Conservation (phyloP, 768 basidiomycete species). For the Holtermanniella nyarrowii region DNA sequence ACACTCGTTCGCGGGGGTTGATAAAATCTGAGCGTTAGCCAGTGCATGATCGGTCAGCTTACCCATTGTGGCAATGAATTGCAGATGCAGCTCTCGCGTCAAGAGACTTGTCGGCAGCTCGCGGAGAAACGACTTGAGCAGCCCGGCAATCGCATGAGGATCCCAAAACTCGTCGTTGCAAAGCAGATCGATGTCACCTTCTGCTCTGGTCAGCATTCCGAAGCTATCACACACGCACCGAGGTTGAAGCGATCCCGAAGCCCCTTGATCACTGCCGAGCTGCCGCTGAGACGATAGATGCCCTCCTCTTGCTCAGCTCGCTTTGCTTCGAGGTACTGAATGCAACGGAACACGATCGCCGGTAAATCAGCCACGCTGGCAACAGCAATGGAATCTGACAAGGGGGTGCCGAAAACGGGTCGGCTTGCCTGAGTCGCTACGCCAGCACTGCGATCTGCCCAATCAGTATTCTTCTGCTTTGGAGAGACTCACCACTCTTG, state of each 20-base stretch:
- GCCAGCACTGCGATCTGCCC: not conserved
- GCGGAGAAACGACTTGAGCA: conserved; percentile 85
- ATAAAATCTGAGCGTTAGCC: conserved; percentile 57
- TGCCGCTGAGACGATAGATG: conserved; percentile 89
- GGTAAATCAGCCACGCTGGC: conserved; percentile 83
- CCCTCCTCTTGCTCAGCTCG: conserved; percentile 94
- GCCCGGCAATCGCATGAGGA: conserved; percentile 90
- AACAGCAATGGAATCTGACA: conserved; percentile 79
- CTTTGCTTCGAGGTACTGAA: conserved; percentile 88
- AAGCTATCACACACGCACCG: conserved; percentile 51
- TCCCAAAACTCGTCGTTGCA: conserved; percentile 89
- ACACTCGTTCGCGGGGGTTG: conserved; percentile 75
- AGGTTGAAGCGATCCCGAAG: conserved; percentile 86
- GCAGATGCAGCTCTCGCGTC: conserved; percentile 80
- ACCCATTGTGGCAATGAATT: conserved; percentile 90
- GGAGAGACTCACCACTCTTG: conserved; percentile 41
- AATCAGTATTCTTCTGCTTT: conserved; percentile 17
- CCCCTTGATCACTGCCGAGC: conserved; percentile 86
- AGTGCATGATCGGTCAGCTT: not conserved
- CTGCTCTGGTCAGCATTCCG: conserved; percentile 43
- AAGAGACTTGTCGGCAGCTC: conserved; percentile 88
- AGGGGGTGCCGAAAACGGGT: conserved; percentile 76
- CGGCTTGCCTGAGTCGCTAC: conserved; percentile 35
- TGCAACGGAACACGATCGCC: conserved; percentile 86
- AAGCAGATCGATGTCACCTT: conserved; percentile 90